Evolutionary conservation across 805 yeast species (phyloP).

Genomic region (Pichia heedii): DNA sequence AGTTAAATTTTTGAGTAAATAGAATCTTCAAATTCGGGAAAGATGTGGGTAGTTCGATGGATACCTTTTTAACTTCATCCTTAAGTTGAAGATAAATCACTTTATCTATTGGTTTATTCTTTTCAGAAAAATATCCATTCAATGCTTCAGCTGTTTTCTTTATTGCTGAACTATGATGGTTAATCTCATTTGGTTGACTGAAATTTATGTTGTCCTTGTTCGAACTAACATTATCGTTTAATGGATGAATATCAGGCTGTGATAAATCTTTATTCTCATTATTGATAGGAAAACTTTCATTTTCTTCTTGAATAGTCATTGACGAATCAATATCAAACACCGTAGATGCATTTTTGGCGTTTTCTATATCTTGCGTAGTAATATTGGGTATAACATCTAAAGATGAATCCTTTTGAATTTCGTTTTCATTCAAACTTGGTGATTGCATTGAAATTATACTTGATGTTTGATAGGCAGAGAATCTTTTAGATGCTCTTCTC

Average conservation of each 20-base stretch:
- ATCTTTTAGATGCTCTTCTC: constrained; percentile 88
- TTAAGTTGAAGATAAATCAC: constrained; percentile 35
- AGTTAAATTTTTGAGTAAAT: constrained; percentile 83
- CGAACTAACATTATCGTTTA: too few relatives aligned
- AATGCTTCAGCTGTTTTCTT: background rate
- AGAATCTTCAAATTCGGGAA: constrained; percentile 51
- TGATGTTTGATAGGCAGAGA: constrained; percentile 73
- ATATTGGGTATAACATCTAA: background rate
- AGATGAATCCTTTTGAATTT: background rate
- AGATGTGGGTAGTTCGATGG: constrained; percentile 36
- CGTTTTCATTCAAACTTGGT: background rate
- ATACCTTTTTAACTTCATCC: constrained; percentile 47
- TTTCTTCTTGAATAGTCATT: background rate
- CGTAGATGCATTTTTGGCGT: constrained; percentile 1
- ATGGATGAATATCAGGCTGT: too few relatives aligned
- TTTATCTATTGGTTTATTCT: background rate
- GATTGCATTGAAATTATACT: constrained; percentile 23
- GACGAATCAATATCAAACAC: constrained; percentile 1
- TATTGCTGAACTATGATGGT: background rate
- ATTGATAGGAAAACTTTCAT: background rate
- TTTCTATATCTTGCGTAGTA: constrained; percentile 5
- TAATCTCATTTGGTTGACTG: too few relatives aligned
- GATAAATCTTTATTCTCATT: too few relatives aligned
- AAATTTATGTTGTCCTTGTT: too few relatives aligned
- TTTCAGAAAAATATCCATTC: background rate